Percentiles rank a stretch among this genome's conserved stretches.
These are phyloP conservation scores for Saccharomycopsis olivae DNA, from an alignment of 805 yeast species.

Conservation along the genomic window DNA sequence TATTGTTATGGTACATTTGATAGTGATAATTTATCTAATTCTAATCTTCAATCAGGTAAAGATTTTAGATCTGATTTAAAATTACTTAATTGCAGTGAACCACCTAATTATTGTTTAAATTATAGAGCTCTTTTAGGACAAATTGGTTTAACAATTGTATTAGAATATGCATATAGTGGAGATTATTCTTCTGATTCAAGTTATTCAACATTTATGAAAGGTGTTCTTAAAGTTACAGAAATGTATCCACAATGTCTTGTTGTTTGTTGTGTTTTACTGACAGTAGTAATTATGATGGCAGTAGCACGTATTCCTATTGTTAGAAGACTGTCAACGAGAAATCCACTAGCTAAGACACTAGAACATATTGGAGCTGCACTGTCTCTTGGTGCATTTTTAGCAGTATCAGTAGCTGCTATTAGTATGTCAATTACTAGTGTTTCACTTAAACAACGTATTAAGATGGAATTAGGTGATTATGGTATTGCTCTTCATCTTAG, in stretches of 20 bases:
- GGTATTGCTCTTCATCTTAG: slow-evolving; percentile 39
- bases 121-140: slow-evolving; percentile 31
- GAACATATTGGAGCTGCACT: slow-evolving; percentile 29
- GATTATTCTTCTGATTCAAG: slow-evolving; percentile 21
- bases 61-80: not conserved
- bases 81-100: not conserved
- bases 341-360: slow-evolving; percentile 18
- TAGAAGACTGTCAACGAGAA: not conserved
- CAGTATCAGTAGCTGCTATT: slow-evolving; percentile 25
- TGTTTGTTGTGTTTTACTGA: slow-evolving; percentile 24
- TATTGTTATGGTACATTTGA: slow-evolving; percentile 34
- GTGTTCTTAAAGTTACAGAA: slow-evolving; percentile 20
- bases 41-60: not conserved
- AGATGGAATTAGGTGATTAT: slow-evolving; percentile 30
- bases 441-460: slow-evolving; percentile 23
- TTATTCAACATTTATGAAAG: slow-evolving; percentile 21
- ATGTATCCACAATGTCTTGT: slow-evolving; percentile 25
- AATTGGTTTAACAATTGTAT: slow-evolving; percentile 33
- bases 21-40: slow-evolving; percentile 2
- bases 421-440: slow-evolving; percentile 24
- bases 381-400: slow-evolving; percentile 26
- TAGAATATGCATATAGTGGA: slow-evolving; percentile 37
- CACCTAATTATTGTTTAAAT: slow-evolving; percentile 29
- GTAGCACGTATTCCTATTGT: not conserved
- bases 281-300: slow-evolving; percentile 21